A percentile compares a stretch with the other conserved stretches of the same genome.
phyloP scores from a whole-genome alignment of 2,329 filamentous ascomycete species.

The Fusarium penzigii region DNA sequence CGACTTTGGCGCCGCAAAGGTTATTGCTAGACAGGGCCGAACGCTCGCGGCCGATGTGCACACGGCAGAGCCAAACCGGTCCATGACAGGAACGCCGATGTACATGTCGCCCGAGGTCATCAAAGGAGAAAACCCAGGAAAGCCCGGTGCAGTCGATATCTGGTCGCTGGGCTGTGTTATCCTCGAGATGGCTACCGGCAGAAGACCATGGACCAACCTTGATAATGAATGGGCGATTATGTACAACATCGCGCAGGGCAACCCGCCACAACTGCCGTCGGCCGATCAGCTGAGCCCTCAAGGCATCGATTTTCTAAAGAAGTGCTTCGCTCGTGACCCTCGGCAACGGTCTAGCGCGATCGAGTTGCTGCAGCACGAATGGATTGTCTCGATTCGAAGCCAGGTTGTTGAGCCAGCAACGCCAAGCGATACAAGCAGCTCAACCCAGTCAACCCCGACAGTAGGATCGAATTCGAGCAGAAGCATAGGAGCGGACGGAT shows the following conservation, averaged over 20 bases:
- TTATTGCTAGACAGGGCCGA: slow-evolving; percentile 90
- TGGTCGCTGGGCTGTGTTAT: slow-evolving; percentile 98
- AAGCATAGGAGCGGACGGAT: slow-evolving; percentile 33
- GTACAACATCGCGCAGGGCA: slow-evolving; percentile 99
- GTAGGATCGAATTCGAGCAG: slow-evolving; percentile 33
- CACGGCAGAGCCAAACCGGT: slow-evolving; percentile 71
- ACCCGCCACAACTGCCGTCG: slow-evolving; percentile 81
- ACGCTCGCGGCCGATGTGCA: slow-evolving; percentile 69
- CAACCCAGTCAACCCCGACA: slow-evolving; percentile 38
- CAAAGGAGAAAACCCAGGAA: slow-evolving; percentile 79
- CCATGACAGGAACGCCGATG: slow-evolving; percentile 98
- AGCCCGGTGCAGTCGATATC: slow-evolving; percentile 86
- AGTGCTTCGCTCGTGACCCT: slow-evolving; percentile 86
- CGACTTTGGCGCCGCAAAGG: slow-evolving; percentile 95
- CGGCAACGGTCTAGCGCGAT: slow-evolving; percentile 76
- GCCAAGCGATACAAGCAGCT: slow-evolving; percentile 57
- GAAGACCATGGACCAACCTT: slow-evolving; percentile 89
- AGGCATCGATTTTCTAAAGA: slow-evolving; percentile 85
- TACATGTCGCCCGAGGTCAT: slow-evolving; percentile 99
- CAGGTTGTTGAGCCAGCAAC: slow-evolving; percentile 66
- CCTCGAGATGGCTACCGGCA: slow-evolving; percentile 94
- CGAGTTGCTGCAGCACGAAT: slow-evolving; percentile 91
- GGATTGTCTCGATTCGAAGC: slow-evolving; percentile 70
- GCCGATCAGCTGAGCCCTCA: slow-evolving; percentile 79
- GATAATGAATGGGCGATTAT: slow-evolving; percentile 99